Base-by-base conservation (phyloP, 371 early-diverging fungal genomes). In the Cladochytrium tenue region DNA sequence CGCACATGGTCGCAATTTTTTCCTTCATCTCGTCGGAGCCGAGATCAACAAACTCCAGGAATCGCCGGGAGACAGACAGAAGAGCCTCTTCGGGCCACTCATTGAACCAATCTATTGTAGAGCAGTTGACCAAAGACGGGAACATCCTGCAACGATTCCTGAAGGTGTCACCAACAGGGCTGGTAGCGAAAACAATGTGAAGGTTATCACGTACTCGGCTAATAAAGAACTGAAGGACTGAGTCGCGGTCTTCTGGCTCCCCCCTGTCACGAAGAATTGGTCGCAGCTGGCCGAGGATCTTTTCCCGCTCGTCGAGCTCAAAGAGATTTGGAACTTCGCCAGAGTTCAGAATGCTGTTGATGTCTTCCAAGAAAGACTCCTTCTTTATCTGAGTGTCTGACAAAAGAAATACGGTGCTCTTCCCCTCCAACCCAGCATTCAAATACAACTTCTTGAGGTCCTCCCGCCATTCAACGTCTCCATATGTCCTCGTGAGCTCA, bases 41-140 rank as follows among this genome's bases (percentile, higher is more conserved):
- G 15, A 80, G 60, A 53, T 80, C 80, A 10, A 76, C 76, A 66
- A 68, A 77, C 62, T 77, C 76, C 27, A 80, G 67, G 65, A 80
- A 80, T 58, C 75, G 31, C 55, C 61, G 63, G 17, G 80, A 80
- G 7, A 80, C 80, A 17, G 80, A 80, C 0, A 78, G 63, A 20
- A 80, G 69, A 4, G 79, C 81, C 43, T 79, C 81, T n/a, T 64
- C 35, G 23, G 81, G 81, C 81, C 81, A 81, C 59, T 78, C 81
- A 63, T 81, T 76, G 58, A 81, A 79, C 79, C 81, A 81, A 60
- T 77, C 81, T 28, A 81, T 81, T 2, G 81, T 81, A 43, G 74
- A 77, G 69, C 81, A 78, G 52, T 81, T 81, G 17, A 81, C 81
- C 0, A 81, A 53, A 0, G 76, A 76, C 7, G 81, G 81, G 61